phyloP scores from a whole-genome alignment of 2,329 filamentous ascomycete species.

The Xylariaceae sp. region DNA sequence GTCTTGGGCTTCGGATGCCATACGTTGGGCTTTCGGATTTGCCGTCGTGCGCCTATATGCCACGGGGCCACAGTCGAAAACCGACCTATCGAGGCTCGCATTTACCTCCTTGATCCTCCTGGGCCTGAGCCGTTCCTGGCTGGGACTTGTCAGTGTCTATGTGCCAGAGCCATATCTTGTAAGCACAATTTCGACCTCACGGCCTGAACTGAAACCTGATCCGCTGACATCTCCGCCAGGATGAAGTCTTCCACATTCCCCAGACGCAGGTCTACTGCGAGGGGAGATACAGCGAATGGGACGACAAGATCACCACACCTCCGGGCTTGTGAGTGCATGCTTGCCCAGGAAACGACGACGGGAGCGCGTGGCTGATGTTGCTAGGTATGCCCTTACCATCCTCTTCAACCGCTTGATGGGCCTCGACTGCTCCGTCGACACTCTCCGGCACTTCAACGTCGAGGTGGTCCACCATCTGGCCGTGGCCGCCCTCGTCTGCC shows the following conservation, averaged over 20 bases:
- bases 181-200: constrained; percentile 3
- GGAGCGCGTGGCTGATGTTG: constrained; percentile 8
- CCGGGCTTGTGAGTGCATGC: constrained; percentile 64
- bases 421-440: constrained; percentile 30
- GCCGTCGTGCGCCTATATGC: constrained; percentile 6
- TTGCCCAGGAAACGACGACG: background rate
- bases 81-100: constrained; percentile 2
- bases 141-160: constrained; percentile 27
- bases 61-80: constrained; percentile 1
- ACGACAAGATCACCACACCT: constrained; percentile 95
- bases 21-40: constrained; percentile 8
- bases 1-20: too few species aligned
- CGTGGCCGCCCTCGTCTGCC: constrained; percentile 42
- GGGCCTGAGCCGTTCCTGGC: constrained; percentile 32
- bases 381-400: constrained; percentile 33
- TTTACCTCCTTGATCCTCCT: constrained; percentile 10
- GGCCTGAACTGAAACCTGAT: background rate
- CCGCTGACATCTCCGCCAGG: constrained; percentile 39
- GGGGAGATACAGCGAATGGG: constrained; percentile 71
- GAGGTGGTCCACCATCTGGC: constrained; percentile 35
- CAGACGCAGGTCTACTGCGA: constrained; percentile 85
- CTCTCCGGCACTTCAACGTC: constrained; percentile 43
- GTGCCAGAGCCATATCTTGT: constrained; percentile 51
- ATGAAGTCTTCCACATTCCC: constrained; percentile 82
- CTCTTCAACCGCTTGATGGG: constrained; percentile 26